phyloP scores from a whole-genome alignment of 352 stramenopile species.

The Peronospora farinosa region DNA sequence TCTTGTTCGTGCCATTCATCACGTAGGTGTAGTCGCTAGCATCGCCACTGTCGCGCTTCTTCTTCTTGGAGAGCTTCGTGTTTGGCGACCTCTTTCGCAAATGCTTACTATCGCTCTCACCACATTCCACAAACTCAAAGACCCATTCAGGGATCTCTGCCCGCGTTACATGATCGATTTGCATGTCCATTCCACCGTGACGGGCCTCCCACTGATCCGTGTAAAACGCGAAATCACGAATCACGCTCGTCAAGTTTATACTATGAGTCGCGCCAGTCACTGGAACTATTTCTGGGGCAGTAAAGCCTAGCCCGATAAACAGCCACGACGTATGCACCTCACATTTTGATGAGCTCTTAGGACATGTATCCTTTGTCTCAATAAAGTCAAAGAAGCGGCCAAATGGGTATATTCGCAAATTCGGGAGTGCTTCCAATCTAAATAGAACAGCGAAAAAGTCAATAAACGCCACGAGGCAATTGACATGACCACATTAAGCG shows the following conservation, averaged over 20 bases:
- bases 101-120: slow-evolving; percentile 24
- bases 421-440: slow-evolving; percentile 55
- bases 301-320: slow-evolving; percentile 72
- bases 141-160: slow-evolving; percentile 61
- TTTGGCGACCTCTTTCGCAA: slow-evolving; percentile 18
- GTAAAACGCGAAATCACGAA: slow-evolving; percentile 71
- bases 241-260: slow-evolving; percentile 62
- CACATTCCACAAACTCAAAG: slow-evolving; percentile 28
- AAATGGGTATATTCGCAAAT: slow-evolving; percentile 65
- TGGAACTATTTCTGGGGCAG: slow-evolving; percentile 28
- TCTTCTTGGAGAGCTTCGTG: slow-evolving; percentile 23
- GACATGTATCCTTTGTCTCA: slow-evolving; percentile 13
- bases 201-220: slow-evolving; percentile 74
- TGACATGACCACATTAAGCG: not conserved
- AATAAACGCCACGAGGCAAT: slow-evolving; percentile 3
- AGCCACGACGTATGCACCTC: slow-evolving; percentile 55
- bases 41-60: slow-evolving; percentile 22
- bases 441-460: slow-evolving; percentile 2
- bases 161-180: slow-evolving; percentile 63
- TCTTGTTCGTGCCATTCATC: slow-evolving; percentile 1
- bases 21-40: slow-evolving; percentile 6
- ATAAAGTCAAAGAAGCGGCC: slow-evolving; percentile 76
- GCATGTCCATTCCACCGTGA: slow-evolving; percentile 74
- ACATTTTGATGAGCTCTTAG: slow-evolving; percentile 10
- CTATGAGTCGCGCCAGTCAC: slow-evolving; percentile 21